Evolutionary conservation across 2,329 filamentous ascomycete species (phyloP), one percentile per base, ranked within the genome.

Genomic region (Penicillium sp.): DNA sequence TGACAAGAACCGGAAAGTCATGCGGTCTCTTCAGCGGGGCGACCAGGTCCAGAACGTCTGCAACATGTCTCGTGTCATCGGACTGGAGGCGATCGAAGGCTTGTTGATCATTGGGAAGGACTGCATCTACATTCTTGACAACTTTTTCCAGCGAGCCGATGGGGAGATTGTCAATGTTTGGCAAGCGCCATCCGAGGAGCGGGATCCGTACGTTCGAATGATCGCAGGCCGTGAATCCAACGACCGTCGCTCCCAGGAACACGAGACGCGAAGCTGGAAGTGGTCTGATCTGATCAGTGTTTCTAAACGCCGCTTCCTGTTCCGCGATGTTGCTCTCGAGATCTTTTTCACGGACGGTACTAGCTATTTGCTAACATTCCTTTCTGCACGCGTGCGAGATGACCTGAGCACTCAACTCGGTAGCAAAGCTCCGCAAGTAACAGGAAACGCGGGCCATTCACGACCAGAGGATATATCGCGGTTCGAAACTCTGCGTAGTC

Each of bases 1-100:
- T 64, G 93, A 98, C 63, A 96, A 95, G 69, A 96, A 98, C 56
- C 79, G 93, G 30, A 95, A 95, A 63, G 90, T 98, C 30, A 93
- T 96, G 87, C 79, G 92, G 35, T 90, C 87, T 47, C 73, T 98
- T 8, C 84, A 95, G 52, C 83, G 84, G 9, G 88, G 89, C 4
- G 92, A 98, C 55, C 79, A 89, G 39, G 90, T 98, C 2, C 86
- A 95, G 60, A 84, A 86, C 39, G 87, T 95, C 1, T 94, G 87
- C 71, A 98, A 98, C 53, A 82, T 96, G 33, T 96, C 92, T 11
- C 82, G 92, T 8, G 90, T 98, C 37, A 82, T 95, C 20, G 92
- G 92, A 7, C 73, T 98, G 3, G 92, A 98, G 59, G 89, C 89
- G 6, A 87, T 85, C 44, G 93, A 98, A 61, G 92, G 92, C 6